A percentile compares a stretch with the other conserved stretches of the same genome.
These are phyloP conservation scores for Triangularia setosa DNA, from an alignment of 2,329 filamentous ascomycete genomes.

Conservation along the genomic window DNA sequence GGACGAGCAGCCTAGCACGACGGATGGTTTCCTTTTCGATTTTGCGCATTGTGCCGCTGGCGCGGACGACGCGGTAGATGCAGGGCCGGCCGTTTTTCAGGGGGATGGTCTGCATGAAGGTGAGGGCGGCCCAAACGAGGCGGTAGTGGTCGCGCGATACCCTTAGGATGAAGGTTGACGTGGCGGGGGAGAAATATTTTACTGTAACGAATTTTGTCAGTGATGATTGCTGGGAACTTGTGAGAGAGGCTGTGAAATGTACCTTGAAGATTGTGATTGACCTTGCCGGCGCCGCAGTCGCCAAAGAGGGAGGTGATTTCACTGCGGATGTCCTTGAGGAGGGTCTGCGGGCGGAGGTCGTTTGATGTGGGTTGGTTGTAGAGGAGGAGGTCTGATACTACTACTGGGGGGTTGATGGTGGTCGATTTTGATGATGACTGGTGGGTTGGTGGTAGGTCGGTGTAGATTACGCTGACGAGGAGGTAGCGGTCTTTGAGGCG, in stretches of 20 bases:
- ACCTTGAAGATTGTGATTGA: constrained; percentile 64
- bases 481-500: constrained; percentile 95
- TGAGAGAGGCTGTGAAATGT: too few relatives aligned
- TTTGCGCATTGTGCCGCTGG: constrained; percentile 91
- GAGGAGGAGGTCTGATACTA: constrained; percentile 63
- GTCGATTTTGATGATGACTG: constrained; percentile 69
- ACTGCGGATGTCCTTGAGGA: constrained; percentile 67
- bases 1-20: constrained; percentile 67
- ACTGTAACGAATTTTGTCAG: too few relatives aligned
- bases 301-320: constrained; percentile 74
- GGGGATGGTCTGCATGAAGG: constrained; percentile 70
- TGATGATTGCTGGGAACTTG: too few relatives aligned
- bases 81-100: constrained; percentile 59
- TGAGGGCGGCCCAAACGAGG: constrained; percentile 85
- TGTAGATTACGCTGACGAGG: constrained; percentile 90
- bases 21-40: constrained; percentile 85
- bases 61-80: constrained; percentile 77
- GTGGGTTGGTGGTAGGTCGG: constrained; percentile 45
- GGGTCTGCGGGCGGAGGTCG: constrained; percentile 59
- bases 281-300: constrained; percentile 78
- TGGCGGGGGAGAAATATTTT: constrained; percentile 89
- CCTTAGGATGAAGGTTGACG: constrained; percentile 86
- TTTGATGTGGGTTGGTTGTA: constrained; percentile 77
- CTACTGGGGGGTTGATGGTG: constrained; percentile 35
- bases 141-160: constrained; percentile 79